These are phyloP conservation scores for Phalaenopsis hybrid DNA, from an alignment of 116 monocot species.

Conservation along the genomic window DNA sequence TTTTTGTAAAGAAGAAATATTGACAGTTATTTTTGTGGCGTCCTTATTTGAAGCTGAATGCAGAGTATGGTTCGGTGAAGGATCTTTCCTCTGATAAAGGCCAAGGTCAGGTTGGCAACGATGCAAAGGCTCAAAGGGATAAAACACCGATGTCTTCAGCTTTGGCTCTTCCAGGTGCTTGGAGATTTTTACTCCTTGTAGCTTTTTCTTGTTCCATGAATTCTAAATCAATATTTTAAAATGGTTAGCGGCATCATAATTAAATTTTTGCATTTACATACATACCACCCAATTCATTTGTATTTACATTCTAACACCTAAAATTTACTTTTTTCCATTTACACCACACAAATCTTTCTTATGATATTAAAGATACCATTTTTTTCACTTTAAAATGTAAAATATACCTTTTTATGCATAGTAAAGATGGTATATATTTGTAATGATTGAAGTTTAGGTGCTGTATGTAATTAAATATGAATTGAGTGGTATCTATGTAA, in stretches of 20 bases:
- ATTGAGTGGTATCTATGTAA: too few species aligned
- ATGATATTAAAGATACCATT: too few species aligned
- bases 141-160: conserved; percentile 28
- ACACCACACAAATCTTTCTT: too few species aligned
- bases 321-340: too few species aligned
- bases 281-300: too few species aligned
- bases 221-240: background rate
- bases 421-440: too few species aligned
- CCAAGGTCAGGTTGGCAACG: conserved; percentile 16
- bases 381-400: too few species aligned
- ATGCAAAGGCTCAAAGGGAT: conserved; percentile 26
- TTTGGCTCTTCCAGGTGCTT: conserved; percentile 62
- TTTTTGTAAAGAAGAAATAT: background rate
- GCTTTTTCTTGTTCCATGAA: background rate
- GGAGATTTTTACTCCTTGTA: background rate
- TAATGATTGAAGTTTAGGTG: too few species aligned
- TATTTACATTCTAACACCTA: too few species aligned
- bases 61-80: conserved; percentile 72
- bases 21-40: conserved; percentile 6
- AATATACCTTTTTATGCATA: too few species aligned
- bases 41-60: conserved; percentile 44
- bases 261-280: background rate
- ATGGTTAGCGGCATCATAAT: background rate
- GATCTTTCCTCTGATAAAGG: conserved; percentile 28
- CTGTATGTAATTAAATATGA: too few species aligned